These are phyloP conservation scores for Polyplosphaeria fusca DNA, from an alignment of 495 filamentous ascomycete species.

Conservation along the genomic window DNA sequence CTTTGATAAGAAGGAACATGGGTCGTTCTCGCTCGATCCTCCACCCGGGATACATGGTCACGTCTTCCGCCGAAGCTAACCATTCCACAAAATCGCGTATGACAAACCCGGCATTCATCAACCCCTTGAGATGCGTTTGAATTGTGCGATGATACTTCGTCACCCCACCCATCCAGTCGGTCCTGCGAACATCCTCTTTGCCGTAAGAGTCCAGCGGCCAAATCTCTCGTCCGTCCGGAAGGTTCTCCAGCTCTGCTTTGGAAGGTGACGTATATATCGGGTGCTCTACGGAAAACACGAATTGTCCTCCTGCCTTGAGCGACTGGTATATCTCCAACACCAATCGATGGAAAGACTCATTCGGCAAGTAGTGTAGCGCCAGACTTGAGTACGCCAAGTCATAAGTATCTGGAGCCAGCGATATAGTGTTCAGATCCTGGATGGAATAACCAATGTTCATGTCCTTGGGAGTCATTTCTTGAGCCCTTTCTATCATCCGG, in stretches of 20 bases:
- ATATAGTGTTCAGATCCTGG: not conserved
- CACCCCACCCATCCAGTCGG: constrained; percentile 6
- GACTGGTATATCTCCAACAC: constrained; percentile 1
- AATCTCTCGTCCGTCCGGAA: not conserved
- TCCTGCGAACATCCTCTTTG: not conserved
- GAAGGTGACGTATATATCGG: constrained; percentile 5
- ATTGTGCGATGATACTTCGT: constrained; percentile 8
- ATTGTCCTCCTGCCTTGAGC: constrained; percentile 3
- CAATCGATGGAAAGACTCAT: not conserved
- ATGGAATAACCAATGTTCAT: not conserved
- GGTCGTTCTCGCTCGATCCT: not conserved
- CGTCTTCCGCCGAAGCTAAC: not conserved
- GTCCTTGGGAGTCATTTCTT: not conserved
- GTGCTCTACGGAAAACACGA: constrained; percentile 7
- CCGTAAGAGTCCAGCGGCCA: constrained; percentile 6
- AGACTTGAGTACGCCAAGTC: constrained; percentile 8
- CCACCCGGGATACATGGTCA: constrained; percentile 1
- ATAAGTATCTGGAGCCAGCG: not conserved
- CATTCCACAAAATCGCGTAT: constrained; percentile 5
- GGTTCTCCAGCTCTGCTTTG: not conserved
- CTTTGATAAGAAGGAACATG: constrained; percentile 8
- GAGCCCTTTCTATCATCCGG: constrained; percentile 4
- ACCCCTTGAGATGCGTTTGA: not conserved
- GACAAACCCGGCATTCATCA: constrained; percentile 3
- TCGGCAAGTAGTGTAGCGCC: constrained; percentile 3